Evolutionary conservation across 2,329 filamentous ascomycete species (phyloP), one percentile per base, ranked within the genome.

Genomic region (Diaporthe aspalathi): DNA sequence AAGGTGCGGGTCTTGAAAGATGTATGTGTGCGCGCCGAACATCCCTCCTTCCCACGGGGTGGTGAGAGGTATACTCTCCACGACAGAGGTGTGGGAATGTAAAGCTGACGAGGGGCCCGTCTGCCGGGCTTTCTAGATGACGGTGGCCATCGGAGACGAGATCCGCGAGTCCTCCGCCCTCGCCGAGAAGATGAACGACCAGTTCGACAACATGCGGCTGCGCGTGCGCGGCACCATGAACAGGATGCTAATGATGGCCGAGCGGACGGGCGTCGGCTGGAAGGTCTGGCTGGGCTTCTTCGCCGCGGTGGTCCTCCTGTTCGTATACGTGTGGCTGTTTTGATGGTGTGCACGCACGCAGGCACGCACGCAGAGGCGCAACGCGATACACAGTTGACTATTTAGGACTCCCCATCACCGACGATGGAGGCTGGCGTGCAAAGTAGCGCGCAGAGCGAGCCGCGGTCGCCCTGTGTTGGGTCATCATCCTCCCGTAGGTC

Each of bases 231-330:
- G 95, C 68, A 98, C 97, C 22, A 98, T 99, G 96, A 97, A 94
- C 80, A 88, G 95, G 72, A 99, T 99, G 96, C 83, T 98, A 75
- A 80, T 95, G 68, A 99, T 99, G 96, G 96, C 96, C 5, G 90
- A 98, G 84, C 88, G 91, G 77, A 97, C 95, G 2, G 96, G 96
- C n/a, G 92, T 99, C 12, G 92, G 94, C 78, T 99, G 96, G 96
- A 95, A 90, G 82, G 93, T 95, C 70, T 99, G 96, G 96, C 81
- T 98, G 66, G 87, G 85, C 53, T 99, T 99, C 83, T 97, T 99
- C 80, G 87, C 90, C 7, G 93, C 91, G 45, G 93, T 98, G 22
- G 89, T 92, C 74, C 79, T 95, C 69, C 81, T 98, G 75, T 99
- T 99, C 81, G 89, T 90, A 76, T 99, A 95, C 81, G 95, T 98